These are phyloP conservation scores for Knufia petricola DNA, from an alignment of 2,329 filamentous ascomycete genomes.

Conservation along the genomic window DNA sequence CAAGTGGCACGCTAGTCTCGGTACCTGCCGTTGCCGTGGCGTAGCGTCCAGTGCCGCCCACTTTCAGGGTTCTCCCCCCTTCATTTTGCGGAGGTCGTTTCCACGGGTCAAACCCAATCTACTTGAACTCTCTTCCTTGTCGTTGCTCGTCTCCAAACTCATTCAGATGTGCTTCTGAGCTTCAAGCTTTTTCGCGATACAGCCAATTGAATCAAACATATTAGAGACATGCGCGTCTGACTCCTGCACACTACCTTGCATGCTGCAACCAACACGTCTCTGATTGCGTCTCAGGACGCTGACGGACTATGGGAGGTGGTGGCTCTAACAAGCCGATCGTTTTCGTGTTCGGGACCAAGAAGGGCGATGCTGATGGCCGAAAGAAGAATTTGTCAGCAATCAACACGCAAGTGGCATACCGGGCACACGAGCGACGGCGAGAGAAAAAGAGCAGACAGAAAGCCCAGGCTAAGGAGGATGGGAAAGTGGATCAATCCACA, in stretches of 20 bases:
- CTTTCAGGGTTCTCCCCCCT: background rate
- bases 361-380: slow-evolving; percentile 4
- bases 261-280: background rate
- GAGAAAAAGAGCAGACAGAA: slow-evolving; percentile 9
- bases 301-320: background rate
- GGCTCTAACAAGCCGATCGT: slow-evolving; percentile 9
- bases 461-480: slow-evolving; percentile 7
- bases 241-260: background rate
- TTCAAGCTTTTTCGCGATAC: background rate
- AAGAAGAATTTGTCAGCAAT: slow-evolving; percentile 10
- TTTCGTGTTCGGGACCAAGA: slow-evolving; percentile 8
- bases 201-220: background rate
- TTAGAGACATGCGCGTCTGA: background rate
- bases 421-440: slow-evolving; percentile 7
- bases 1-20: background rate
- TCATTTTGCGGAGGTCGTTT: background rate
- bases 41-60: background rate
- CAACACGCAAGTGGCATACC: slow-evolving; percentile 9
- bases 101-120: background rate
- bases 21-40: background rate
- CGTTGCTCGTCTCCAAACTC: too few relatives aligned
- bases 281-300: slow-evolving; percentile 8
- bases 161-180: background rate
- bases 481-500: background rate
- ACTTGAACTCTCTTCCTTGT: background rate